phyloP scores from a whole-genome alignment of 129 eudicot species.

The Gnaphalium uliginosum region DNA sequence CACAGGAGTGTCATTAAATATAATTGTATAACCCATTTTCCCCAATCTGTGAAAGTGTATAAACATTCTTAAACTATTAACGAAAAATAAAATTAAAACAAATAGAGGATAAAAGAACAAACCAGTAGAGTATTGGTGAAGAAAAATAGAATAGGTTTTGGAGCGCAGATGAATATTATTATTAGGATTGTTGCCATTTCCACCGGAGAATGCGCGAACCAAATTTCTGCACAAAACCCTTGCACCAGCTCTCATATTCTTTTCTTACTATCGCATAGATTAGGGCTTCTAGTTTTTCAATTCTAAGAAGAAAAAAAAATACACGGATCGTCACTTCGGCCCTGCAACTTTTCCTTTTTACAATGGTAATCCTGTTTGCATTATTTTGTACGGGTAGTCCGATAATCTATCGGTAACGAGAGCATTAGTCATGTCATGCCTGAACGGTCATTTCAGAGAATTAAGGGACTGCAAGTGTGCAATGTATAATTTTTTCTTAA shows the following conservation, averaged over 20 bases:
- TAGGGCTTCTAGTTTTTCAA: slow-evolving; percentile 10
- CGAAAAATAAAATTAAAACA: neutral
- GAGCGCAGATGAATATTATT: slow-evolving; percentile 5
- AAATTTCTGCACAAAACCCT: slow-evolving; percentile 32
- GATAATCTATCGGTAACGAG: too few species aligned
- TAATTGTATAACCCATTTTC: neutral
- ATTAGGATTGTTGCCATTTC: slow-evolving; percentile 1
- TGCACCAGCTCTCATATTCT: slow-evolving; percentile 15
- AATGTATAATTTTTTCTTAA: too few species aligned
- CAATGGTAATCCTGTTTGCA: too few species aligned
- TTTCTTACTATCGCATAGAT: neutral
- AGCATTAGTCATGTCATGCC: too few species aligned
- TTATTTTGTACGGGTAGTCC: too few species aligned
- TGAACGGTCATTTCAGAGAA: too few species aligned
- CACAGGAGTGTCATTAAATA: too few species aligned
- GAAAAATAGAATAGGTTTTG: slow-evolving; percentile 10
- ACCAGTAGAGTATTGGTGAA: slow-evolving; percentile 32
- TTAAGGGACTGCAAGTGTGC: too few species aligned
- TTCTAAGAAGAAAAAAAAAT: too few species aligned
- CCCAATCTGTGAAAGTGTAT: slow-evolving; percentile 4
- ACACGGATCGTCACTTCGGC: too few species aligned
- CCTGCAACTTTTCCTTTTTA: too few species aligned
- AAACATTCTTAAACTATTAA: neutral
- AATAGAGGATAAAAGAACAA: neutral
- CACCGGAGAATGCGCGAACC: slow-evolving; percentile 14